Conservation (phyloP, 2,329 filamentous ascomycete genomes). For the Orbilia javanica region DNA sequence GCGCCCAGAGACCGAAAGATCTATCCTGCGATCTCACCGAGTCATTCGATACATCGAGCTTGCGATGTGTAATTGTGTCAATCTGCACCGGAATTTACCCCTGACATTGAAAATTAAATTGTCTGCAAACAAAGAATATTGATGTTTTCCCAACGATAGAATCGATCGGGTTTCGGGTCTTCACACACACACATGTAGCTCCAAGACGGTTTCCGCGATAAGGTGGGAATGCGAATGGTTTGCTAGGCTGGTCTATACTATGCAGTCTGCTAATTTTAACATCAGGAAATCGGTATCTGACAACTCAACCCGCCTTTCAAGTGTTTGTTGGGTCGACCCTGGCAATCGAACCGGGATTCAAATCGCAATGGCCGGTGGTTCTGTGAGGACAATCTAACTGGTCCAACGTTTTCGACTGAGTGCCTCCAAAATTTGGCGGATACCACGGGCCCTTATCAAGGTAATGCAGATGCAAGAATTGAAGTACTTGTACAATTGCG, state of each 20-base stretch:
- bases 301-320: constrained; percentile 41
- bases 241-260: constrained; percentile 43
- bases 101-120: not conserved
- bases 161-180: not conserved
- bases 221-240: constrained; percentile 23
- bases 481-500: not conserved
- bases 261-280: constrained; percentile 54
- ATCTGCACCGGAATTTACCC: not conserved
- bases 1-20: too few species aligned
- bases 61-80: not conserved
- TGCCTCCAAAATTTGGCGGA: constrained; percentile 13
- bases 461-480: not conserved
- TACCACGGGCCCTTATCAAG: constrained; percentile 15
- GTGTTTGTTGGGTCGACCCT: constrained; percentile 33
- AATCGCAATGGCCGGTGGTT: not conserved
- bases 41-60: not conserved
- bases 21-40: constrained; percentile 12
- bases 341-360: constrained; percentile 4
- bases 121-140: not conserved
- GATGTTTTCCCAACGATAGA: not conserved
- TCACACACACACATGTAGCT: not conserved
- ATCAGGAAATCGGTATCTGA: constrained; percentile 44
- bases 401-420: not conserved
- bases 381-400: not conserved
- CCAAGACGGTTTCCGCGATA: constrained; percentile 26